Percentiles rank a stretch among this genome's conserved stretches.
These are phyloP conservation scores for Lipomyces sp. DNA, from an alignment of 805 yeast species.

Conservation along the genomic window DNA sequence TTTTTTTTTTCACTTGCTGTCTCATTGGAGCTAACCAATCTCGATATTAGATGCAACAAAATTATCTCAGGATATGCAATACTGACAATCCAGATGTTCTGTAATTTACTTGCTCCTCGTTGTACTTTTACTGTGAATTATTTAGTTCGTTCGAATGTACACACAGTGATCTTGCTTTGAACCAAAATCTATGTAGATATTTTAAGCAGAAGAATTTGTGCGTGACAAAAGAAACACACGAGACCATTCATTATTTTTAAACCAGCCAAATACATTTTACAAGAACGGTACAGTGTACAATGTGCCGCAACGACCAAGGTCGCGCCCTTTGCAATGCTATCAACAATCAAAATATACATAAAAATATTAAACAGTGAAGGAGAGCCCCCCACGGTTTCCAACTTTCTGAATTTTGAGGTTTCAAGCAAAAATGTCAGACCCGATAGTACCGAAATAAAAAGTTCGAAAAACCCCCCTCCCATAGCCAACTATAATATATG, in stretches of 20 bases:
- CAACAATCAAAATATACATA: background rate
- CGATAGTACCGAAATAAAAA: background rate
- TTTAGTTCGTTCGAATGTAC: conserved; percentile 1
- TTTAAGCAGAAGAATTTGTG: background rate
- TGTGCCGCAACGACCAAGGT: conserved; percentile 51
- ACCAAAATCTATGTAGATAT: background rate
- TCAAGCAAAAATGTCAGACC: background rate
- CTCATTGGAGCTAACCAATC: background rate
- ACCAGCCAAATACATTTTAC: conserved; percentile 44
- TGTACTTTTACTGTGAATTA: background rate
- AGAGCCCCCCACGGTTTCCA: conserved; percentile 59
- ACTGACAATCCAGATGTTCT: background rate
- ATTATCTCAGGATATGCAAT: conserved; percentile 18
- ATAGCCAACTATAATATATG: background rate
- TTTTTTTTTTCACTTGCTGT: background rate
- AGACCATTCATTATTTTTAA: background rate
- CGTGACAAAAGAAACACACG: background rate
- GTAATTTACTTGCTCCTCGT: conserved; percentile 1
- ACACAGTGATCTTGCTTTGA: background rate
- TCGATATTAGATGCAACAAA: conserved; percentile 22
- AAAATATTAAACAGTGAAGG: conserved; percentile 69
- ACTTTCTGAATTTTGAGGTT: conserved; percentile 42
- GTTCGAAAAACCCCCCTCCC: background rate
- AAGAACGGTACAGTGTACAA: conserved; percentile 56
- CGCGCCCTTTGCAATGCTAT: background rate